Percentiles rank a stretch among this genome's conserved stretches.
These are phyloP conservation scores for Ilex asprella DNA, from an alignment of 257 asterid genomes.

Conservation along the genomic window DNA sequence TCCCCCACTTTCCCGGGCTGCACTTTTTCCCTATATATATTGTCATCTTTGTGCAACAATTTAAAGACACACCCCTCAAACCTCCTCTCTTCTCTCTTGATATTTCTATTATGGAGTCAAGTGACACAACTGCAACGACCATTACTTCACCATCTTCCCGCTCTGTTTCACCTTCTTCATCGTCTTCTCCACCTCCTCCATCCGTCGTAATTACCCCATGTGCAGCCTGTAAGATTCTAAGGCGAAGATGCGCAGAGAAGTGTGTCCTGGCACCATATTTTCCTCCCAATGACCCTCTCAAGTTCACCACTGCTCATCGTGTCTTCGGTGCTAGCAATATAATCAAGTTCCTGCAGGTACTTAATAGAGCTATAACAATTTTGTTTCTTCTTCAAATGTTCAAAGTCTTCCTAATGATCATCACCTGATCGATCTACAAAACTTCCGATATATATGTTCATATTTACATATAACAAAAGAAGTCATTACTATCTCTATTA, in stretches of 20 bases:
- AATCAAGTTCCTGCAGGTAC: constrained; percentile 76
- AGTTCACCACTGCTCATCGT: constrained; percentile 81
- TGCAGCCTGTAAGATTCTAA: constrained; percentile 68
- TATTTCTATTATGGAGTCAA: constrained; percentile 7
- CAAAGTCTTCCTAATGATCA: neutral
- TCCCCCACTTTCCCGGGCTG: neutral
- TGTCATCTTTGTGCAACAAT: neutral
- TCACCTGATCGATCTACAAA: no score
- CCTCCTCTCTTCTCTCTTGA: neutral
- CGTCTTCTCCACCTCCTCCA: constrained; percentile 16
- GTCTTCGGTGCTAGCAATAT: constrained; percentile 92
- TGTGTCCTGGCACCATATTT: constrained; percentile 79
- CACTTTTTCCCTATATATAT: constrained; percentile 18
- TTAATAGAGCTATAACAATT: neutral
- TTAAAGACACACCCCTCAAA: neutral
- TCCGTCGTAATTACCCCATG: constrained; percentile 51
- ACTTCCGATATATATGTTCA: no score
- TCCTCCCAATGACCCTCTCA: constrained; percentile 70
- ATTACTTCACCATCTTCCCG: constrained; percentile 12
- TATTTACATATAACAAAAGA: no score
- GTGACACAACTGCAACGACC: constrained; percentile 13
- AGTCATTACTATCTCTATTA: no score
- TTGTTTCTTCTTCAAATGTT: no score
- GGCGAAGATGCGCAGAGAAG: constrained; percentile 65
- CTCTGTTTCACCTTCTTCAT: constrained; percentile 24